phyloP scores from a whole-genome alignment of 371 early-diverging fungal species.

The Mucor saturninus region DNA sequence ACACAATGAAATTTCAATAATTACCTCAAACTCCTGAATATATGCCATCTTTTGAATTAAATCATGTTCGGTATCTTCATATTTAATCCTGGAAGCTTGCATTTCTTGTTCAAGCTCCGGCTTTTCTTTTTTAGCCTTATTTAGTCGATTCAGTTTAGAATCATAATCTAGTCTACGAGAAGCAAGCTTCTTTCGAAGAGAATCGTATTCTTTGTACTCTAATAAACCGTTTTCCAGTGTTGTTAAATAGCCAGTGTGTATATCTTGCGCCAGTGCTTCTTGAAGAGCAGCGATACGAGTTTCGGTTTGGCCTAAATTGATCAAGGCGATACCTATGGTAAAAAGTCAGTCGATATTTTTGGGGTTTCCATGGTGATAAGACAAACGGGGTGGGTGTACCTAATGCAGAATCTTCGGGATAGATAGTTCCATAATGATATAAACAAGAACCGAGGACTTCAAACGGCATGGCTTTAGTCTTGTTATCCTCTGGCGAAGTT shows the following conservation, averaged over 20 bases:
- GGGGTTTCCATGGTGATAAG: no score
- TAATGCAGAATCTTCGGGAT: constrained; percentile 63
- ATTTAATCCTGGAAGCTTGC: constrained; percentile 86
- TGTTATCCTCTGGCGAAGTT: constrained; percentile 63
- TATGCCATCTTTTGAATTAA: constrained; percentile 67
- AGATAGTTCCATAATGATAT: constrained; percentile 59
- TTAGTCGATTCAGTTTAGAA: constrained; percentile 83
- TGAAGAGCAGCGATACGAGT: constrained; percentile 66
- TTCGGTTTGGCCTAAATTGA: constrained; percentile 69
- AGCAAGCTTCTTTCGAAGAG: constrained; percentile 83
- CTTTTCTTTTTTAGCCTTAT: constrained; percentile 89
- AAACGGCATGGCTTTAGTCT: constrained; percentile 60
- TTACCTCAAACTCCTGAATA: constrained; percentile 74
- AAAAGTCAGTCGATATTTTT: no score
- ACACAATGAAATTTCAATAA: not conserved
- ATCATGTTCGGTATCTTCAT: constrained; percentile 85
- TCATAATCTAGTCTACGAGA: constrained; percentile 92
- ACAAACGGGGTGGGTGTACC: constrained; percentile 36
- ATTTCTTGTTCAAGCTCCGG: constrained; percentile 90
- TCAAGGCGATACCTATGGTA: constrained; percentile 50
- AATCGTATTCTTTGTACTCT: constrained; percentile 69
- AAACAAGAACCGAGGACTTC: constrained; percentile 67
- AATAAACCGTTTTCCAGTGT: constrained; percentile 50
- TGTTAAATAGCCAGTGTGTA: constrained; percentile 53
- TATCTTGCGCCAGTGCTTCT: constrained; percentile 49